Evolutionary conservation across 371 early-diverging fungal species (phyloP), one percentile per base, ranked within the genome.

Genomic region (Mucor ambiguus): DNA sequence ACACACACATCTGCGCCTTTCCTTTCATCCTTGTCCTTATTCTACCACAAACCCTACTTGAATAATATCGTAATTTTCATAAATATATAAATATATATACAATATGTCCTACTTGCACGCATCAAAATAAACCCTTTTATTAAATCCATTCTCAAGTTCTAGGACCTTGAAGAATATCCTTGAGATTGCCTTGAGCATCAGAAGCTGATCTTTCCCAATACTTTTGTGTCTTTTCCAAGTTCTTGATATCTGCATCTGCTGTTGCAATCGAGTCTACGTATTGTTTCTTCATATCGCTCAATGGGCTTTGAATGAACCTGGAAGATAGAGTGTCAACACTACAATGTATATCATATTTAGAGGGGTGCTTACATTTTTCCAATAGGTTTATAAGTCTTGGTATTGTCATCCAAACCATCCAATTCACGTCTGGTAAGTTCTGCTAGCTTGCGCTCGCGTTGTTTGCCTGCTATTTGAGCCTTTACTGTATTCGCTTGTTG

Each of bases 351-450:
- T 41, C 24, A 11, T 16, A 44, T 35, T 12, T 7, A 1, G 37
- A 30, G 22, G 22, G 30, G 38, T 20, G 10, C 72, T 71, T 85
- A 90, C 93, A 92, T 92, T 70, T 93, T 93, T 35, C 92, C 92
- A 63, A 92, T 81, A 24, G 92, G 88, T 62, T 86, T 87, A 75
- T 91, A 93, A 33, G 91, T 85, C 24, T 85, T 82, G 16, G 86
- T 88, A 20, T 82, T 68, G 8, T 69, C 59, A 56, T 85, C 84
- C 16, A 93, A 81, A 0, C 81, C 75, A 44, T 87, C 85, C 35
- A 93, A 77, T 70, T 93, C 93, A 59, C 85, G 87, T 76, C 84
- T 81, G 14, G 93, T 93, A 26, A 93, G 76, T 32, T 90, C 89
- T 6, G 90, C 87, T 38, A 91, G 81, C 43, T 89, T 87, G 24